These are phyloP conservation scores for Thecaphora thlaspeos DNA, from an alignment of 1,284 basidiomycete species.

Conservation along the genomic window DNA sequence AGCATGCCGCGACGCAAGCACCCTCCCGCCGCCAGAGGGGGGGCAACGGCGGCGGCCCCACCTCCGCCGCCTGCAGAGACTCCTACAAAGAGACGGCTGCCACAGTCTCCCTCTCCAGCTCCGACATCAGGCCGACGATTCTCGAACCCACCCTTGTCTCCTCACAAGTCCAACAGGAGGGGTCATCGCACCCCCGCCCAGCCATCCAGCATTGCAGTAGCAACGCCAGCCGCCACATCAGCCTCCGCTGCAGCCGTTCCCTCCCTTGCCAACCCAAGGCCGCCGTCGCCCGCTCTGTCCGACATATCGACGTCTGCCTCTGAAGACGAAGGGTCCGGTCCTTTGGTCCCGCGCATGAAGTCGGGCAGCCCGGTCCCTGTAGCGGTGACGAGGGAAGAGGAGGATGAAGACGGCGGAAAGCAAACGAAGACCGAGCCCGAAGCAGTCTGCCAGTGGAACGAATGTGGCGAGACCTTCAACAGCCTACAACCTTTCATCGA, in stretches of 20 bases:
- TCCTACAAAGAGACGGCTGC: conserved; percentile 11
- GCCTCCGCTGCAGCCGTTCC: no score
- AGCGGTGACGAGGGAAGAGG: conserved; percentile 31
- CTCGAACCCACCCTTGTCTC: conserved; percentile 26
- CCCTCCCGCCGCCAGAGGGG: conserved; percentile 4
- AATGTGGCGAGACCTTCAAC: conserved; percentile 70
- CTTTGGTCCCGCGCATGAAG: background rate
- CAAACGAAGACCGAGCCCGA: conserved; percentile 19
- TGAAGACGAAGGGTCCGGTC: conserved; percentile 23
- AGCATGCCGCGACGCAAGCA: conserved; percentile 25
- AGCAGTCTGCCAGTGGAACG: conserved; percentile 70
- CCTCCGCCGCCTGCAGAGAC: conserved; percentile 6
- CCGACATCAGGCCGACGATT: conserved; percentile 15
- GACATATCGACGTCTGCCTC: conserved; percentile 49
- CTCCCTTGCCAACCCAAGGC: no score
- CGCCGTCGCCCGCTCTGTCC: conserved; percentile 23
- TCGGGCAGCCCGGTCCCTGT: conserved; percentile 13
- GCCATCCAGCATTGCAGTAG: no score
- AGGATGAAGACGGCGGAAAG: conserved; percentile 24
- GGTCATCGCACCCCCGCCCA: conserved; percentile 4
- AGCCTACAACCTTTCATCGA: conserved; percentile 72
- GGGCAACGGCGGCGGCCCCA: background rate
- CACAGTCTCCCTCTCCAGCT: conserved; percentile 21
- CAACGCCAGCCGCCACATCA: no score
- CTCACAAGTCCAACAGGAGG: conserved; percentile 8